A percentile compares a stretch with the other conserved stretches of the same genome.
These are phyloP conservation scores for Phoma sp. DNA, from an alignment of 2,329 filamentous ascomycete genomes.

Conservation along the genomic window DNA sequence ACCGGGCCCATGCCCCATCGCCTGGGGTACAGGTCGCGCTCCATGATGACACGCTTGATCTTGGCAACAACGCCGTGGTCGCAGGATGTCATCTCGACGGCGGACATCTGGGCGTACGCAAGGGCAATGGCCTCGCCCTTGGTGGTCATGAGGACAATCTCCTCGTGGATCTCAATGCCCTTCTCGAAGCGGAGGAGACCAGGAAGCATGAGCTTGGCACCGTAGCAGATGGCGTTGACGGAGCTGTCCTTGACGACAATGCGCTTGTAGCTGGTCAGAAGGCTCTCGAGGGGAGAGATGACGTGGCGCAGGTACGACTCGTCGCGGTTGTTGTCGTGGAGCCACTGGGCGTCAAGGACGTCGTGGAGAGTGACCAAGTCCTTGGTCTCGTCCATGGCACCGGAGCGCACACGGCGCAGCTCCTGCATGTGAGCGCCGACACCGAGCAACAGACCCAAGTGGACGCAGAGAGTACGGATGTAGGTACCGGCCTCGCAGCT, in stretches of 20 bases:
- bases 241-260: slow-evolving; percentile 97
- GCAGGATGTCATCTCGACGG: slow-evolving; percentile 93
- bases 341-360: slow-evolving; percentile 94
- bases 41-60: slow-evolving; percentile 99
- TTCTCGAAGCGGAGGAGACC: slow-evolving; percentile 92
- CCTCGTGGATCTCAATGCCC: slow-evolving; percentile 91
- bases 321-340: slow-evolving; percentile 93
- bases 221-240: slow-evolving; percentile 97
- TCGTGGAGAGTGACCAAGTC: slow-evolving; percentile 93
- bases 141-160: slow-evolving; percentile 97
- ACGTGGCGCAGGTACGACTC: slow-evolving; percentile 91
- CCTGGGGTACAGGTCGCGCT: slow-evolving; percentile 95
- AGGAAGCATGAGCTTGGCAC: slow-evolving; percentile 98
- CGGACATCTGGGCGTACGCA: slow-evolving; percentile 97
- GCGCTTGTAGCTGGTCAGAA: slow-evolving; percentile 92
- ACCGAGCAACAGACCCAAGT: slow-evolving; percentile 77
- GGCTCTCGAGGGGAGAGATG: slow-evolving; percentile 89
- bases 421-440: slow-evolving; percentile 99
- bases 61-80: slow-evolving; percentile 98
- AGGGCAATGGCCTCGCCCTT: slow-evolving; percentile 98
- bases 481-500: slow-evolving; percentile 99
- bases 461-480: slow-evolving; percentile 96
- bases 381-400: slow-evolving; percentile 91
- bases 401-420: slow-evolving; percentile 88
- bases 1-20: slow-evolving; percentile 96